Base-by-base conservation (phyloP, 129 eudicot genomes). In the Tanacetum coccineum region DNA sequence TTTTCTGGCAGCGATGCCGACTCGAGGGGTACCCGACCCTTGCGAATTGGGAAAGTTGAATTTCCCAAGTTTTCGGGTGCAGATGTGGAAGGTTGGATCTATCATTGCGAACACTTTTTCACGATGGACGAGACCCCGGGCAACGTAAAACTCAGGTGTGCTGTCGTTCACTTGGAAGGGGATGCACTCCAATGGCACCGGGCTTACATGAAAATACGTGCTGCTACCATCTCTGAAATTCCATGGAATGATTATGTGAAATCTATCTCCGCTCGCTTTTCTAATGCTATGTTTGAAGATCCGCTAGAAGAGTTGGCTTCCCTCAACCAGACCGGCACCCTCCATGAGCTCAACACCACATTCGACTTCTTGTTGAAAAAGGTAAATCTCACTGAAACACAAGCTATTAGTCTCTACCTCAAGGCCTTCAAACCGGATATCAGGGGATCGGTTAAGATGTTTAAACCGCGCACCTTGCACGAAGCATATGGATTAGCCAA, bases 391-490 rank as follows among this genome's bases (percentile, higher is more conserved):
- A 51, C 22, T 51, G 19, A 51, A 3, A 51, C 57, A 13, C 64
- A 59, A 59, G 64, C 64, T 59, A 14, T 60, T n/a, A 59, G 64
- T 14, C 22, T 59, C 6, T 59, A 59, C 11, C 18, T 59, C 20
- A 59, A 59, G 64, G 64, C 64, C 11, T 46, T 59, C 20, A 59
- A 59, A n/a, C 46, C 20, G 20, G 46, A 59, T 10, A 59, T 59
- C 3, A 7, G 64, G 64, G 46, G 64, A 7, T 42, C 64, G 21
- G 26, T 54, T 5, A 54, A 54, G 13, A 54, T 54, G 59, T 54
- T 54, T 11, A 54, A 19, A 18, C 59, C 59, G 5, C 59, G 32
- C 32, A 28, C 32, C 32, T 28, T 28, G 32, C 32, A 28, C 4
- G 32, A 28, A 3, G 32, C 32, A 28, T 28, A 28, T 28, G 32